These are phyloP conservation scores for Debaryomyces sp. DNA, from an alignment of 1,139 yeast species.

Conservation along the genomic window DNA sequence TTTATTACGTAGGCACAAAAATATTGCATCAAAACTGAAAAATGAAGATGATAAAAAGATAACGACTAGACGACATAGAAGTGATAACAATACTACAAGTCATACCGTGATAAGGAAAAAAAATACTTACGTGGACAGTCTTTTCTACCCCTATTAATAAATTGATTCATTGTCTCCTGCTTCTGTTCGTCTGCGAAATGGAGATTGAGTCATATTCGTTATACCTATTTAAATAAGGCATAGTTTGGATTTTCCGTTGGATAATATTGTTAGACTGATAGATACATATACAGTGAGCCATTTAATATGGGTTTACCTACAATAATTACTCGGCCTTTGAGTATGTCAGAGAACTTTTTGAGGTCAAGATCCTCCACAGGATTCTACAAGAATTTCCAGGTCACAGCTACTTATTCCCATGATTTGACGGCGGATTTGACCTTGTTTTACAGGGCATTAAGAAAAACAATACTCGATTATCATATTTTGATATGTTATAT, in stretches of 20 bases:
- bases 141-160: background rate
- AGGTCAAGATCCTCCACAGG: constrained; percentile 34
- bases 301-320: background rate
- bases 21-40: background rate
- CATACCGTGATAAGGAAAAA: background rate
- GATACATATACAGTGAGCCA: background rate
- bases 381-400: constrained; percentile 37
- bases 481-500: constrained; percentile 39
- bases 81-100: background rate
- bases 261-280: background rate
- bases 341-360: constrained; percentile 39
- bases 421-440: constrained; percentile 17
- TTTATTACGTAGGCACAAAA: background rate
- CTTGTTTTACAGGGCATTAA: constrained; percentile 29
- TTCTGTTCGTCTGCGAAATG: background rate
- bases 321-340: constrained; percentile 25
- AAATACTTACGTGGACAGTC: background rate
- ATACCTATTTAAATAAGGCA: background rate
- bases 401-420: constrained; percentile 36
- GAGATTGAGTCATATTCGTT: background rate
- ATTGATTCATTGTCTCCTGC: background rate
- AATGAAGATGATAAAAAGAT: background rate
- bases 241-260: background rate
- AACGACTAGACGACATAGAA: background rate
- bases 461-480: constrained; percentile 37